A percentile compares a stretch with the other conserved stretches of the same genome.
Conservation (phyloP, 106 monocot species). For the Chionographis japonica region DNA sequence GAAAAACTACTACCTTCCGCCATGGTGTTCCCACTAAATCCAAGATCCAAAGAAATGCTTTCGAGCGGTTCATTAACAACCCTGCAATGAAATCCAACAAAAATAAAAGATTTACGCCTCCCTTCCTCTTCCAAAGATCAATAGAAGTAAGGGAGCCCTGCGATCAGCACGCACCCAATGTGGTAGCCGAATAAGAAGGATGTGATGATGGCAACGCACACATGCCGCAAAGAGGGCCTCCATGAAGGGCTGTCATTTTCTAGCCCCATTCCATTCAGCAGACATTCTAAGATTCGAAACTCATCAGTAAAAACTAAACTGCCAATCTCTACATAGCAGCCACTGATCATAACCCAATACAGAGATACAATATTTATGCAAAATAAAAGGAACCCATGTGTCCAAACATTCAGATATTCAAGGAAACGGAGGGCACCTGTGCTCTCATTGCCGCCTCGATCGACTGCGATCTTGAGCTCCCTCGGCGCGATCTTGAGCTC, state of each 20-base stretch:
- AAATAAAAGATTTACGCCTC: not conserved
- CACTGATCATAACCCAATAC: not conserved
- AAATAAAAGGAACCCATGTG: no score
- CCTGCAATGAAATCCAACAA: conserved; percentile 21
- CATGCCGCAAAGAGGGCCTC: conserved; percentile 77
- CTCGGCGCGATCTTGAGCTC: no score
- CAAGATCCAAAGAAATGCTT: conserved; percentile 85
- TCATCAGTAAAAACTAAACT: not conserved
- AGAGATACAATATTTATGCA: not conserved
- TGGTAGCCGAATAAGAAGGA: conserved; percentile 97
- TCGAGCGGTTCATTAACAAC: conserved; percentile 96
- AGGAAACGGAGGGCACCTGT: no score
- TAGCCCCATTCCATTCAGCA: conserved; percentile 17
- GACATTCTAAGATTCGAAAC: conserved; percentile 4
- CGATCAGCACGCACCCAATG: conserved; percentile 40
- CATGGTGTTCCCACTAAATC: conserved; percentile 77
- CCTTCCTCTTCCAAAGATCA: not conserved
- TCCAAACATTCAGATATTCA: no score
- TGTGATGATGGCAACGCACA: conserved; percentile 71
- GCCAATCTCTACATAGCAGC: not conserved
- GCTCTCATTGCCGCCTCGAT: conserved; percentile 2
- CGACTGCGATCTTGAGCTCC: conserved; percentile 19
- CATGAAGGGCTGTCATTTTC: conserved; percentile 53
- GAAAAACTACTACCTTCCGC: conserved; percentile 60
- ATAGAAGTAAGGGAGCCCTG: not conserved